phyloP scores from a whole-genome alignment of 2,329 filamentous ascomycete species.

The Zymoseptoria tritici region DNA sequence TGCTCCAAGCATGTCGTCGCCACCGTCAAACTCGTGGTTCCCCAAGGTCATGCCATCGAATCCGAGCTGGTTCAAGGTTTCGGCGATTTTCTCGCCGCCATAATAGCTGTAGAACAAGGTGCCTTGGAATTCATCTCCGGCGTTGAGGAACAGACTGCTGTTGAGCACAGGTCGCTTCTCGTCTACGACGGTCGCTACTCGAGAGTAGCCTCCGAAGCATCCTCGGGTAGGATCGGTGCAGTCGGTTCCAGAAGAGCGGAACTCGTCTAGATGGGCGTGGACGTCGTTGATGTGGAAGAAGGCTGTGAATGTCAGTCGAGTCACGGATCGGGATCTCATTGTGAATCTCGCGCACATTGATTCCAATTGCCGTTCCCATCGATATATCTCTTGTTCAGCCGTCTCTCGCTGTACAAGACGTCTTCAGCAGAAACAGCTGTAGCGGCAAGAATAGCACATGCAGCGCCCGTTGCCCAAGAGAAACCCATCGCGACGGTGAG shows the following conservation, averaged over 20 bases:
- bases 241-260: slow-evolving; percentile 53
- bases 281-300: slow-evolving; percentile 67
- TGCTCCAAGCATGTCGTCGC: slow-evolving; percentile 54
- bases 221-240: slow-evolving; percentile 50
- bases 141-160: slow-evolving; percentile 58
- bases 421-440: slow-evolving; percentile 13
- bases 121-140: slow-evolving; percentile 63
- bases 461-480: neutral
- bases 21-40: slow-evolving; percentile 61
- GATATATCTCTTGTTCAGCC: slow-evolving; percentile 17
- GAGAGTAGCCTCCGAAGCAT: slow-evolving; percentile 58
- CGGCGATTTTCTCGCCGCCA: slow-evolving; percentile 59
- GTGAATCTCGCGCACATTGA: slow-evolving; percentile 21
- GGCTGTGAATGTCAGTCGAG: neutral
- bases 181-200: slow-evolving; percentile 55
- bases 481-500: neutral
- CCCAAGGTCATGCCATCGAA: slow-evolving; percentile 62
- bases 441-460: neutral
- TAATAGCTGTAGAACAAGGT: slow-evolving; percentile 63
- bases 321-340: too few species aligned
- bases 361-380: slow-evolving; percentile 20
- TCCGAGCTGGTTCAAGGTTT: slow-evolving; percentile 57
- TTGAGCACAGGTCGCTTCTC: slow-evolving; percentile 49
- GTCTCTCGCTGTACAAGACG: slow-evolving; percentile 15
- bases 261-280: slow-evolving; percentile 60